Evolutionary conservation across 805 yeast genomes (phyloP).

Genomic region (Monosporozyma aquatica): DNA sequence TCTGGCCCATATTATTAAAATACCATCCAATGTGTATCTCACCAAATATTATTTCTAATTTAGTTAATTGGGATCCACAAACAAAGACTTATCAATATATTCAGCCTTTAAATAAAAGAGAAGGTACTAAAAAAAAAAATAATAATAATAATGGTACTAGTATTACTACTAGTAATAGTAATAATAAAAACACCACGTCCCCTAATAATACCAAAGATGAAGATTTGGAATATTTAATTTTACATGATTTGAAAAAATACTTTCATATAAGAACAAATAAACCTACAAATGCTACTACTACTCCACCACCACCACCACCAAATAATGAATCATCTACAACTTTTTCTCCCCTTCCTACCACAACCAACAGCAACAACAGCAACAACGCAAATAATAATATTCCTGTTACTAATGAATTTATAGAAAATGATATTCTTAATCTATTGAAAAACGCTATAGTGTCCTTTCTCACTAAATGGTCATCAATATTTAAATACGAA

Average conservation of each 20-base stretch:
- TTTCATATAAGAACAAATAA: conserved; percentile 30
- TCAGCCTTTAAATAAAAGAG: background rate
- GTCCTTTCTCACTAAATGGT: conserved; percentile 70
- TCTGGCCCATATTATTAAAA: conserved; percentile 78
- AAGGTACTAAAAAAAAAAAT: background rate
- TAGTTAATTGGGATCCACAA: conserved; percentile 20
- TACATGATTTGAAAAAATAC: conserved; percentile 53
- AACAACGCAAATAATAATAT: no score
- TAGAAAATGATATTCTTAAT: conserved; percentile 45
- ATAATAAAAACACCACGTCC: background rate
- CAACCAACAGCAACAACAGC: no score
- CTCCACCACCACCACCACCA: no score
- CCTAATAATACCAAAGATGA: conserved; percentile 1
- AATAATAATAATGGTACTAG: background rate
- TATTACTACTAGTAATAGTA: background rate
- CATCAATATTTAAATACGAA: conserved; percentile 65
- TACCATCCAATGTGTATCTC: conserved; percentile 77
- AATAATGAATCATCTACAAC: conserved; percentile 1
- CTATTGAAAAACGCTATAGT: conserved; percentile 51
- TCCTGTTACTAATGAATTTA: background rate
- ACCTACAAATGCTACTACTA: background rate
- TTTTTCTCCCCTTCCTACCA: background rate
- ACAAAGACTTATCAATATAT: conserved; percentile 10
- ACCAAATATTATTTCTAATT: conserved; percentile 63
- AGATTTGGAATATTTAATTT: conserved; percentile 33